Percentiles rank a stretch among this genome's conserved stretches.
Conservation (phyloP, 2,329 filamentous ascomycete genomes). For the Penicillium polonicum region DNA sequence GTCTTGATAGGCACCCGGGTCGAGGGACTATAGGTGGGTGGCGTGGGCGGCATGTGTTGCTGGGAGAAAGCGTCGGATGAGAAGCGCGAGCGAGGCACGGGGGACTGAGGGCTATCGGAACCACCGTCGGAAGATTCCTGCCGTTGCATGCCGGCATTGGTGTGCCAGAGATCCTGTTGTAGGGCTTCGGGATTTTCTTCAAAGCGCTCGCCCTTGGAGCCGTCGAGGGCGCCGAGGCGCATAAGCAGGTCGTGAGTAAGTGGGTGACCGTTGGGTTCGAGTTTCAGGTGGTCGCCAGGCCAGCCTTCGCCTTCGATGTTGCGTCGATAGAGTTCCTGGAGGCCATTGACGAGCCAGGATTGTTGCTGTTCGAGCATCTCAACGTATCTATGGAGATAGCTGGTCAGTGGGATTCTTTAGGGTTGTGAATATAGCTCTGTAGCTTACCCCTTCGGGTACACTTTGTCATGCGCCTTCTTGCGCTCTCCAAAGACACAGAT, state of each 20-base stretch:
- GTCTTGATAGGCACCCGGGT: constrained; percentile 29
- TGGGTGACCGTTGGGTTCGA: constrained; percentile 54
- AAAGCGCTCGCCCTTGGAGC: constrained; percentile 54
- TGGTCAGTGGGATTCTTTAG: constrained; percentile 7
- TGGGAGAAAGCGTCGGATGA: constrained; percentile 32
- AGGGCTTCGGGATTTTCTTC: constrained; percentile 58
- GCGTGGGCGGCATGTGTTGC: constrained; percentile 40
- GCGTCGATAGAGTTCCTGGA: constrained; percentile 60
- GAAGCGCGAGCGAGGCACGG: constrained; percentile 30
- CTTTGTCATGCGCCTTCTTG: constrained; percentile 66
- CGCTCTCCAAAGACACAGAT: constrained; percentile 65
- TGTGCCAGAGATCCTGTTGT: constrained; percentile 55
- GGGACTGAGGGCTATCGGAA: constrained; percentile 55
- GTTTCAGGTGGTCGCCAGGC: constrained; percentile 55
- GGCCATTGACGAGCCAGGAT: constrained; percentile 58
- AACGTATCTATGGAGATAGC: constrained; percentile 52
- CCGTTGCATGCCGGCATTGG: constrained; percentile 54
- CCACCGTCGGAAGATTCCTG: constrained; percentile 58
- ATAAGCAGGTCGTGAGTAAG: constrained; percentile 64
- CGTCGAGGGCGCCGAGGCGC: constrained; percentile 57
- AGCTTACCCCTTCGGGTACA: constrained; percentile 65
- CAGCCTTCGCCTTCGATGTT: constrained; percentile 54
- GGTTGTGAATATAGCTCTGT: background rate
- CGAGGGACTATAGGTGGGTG: constrained; percentile 42
- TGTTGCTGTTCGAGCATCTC: constrained; percentile 69